Percentiles rank a stretch among this genome's conserved stretches.
Conservation (phyloP, 805 yeast species). For the Blastobotrys robertii region DNA sequence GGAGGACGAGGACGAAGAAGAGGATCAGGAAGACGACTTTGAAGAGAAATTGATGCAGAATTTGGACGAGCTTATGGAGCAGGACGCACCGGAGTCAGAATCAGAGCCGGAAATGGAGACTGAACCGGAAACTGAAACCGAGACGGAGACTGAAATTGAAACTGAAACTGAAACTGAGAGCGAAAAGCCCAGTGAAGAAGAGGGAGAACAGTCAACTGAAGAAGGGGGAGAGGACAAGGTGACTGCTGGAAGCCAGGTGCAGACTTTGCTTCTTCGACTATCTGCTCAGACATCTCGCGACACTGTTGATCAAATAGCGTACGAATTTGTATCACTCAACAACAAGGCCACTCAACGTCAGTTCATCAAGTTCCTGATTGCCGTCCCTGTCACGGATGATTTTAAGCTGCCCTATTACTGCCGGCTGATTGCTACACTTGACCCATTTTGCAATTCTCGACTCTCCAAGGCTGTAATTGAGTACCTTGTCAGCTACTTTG, state of each 20-base stretch:
- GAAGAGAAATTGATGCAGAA: slow-evolving; percentile 23
- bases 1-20: slow-evolving; percentile 20
- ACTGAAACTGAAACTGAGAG: not conserved
- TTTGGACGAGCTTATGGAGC: slow-evolving; percentile 1
- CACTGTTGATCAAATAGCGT: slow-evolving; percentile 23
- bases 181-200: slow-evolving; percentile 8
- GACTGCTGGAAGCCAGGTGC: not conserved
- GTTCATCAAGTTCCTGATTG: slow-evolving; percentile 43
- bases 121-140: slow-evolving; percentile 1
- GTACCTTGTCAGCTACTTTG: slow-evolving; percentile 37
- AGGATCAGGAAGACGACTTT: slow-evolving; percentile 29
- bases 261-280: slow-evolving; percentile 10
- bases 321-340: slow-evolving; percentile 34
- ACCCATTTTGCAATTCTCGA: slow-evolving; percentile 35
- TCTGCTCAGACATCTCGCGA: slow-evolving; percentile 16
- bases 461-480: slow-evolving; percentile 43
- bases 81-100: no score
- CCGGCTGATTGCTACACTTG: slow-evolving; percentile 59
- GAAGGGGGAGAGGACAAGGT: slow-evolving; percentile 26
- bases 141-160: not conserved
- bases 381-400: slow-evolving; percentile 33
- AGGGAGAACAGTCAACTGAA: slow-evolving; percentile 28
- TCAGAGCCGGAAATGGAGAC: not conserved
- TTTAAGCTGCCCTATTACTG: slow-evolving; percentile 38
- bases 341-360: slow-evolving; percentile 66